These are phyloP conservation scores for Suillus fuscotomentosus DNA, from an alignment of 768 basidiomycete genomes.

Conservation along the genomic window DNA sequence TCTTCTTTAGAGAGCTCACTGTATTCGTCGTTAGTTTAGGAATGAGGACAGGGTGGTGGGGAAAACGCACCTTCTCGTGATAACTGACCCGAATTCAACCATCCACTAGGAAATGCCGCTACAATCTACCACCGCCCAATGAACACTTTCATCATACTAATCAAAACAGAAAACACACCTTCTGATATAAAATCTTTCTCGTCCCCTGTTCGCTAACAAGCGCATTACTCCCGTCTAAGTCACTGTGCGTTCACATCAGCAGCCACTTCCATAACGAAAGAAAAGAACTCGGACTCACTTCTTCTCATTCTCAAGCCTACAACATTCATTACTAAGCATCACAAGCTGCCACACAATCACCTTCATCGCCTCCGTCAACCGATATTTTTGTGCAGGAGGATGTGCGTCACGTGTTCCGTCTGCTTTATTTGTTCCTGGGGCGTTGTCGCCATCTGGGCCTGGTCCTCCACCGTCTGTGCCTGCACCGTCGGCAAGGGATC, in stretches of 20 bases:
- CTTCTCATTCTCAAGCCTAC: conserved; percentile 65
- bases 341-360: conserved; percentile 77
- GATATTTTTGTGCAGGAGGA: conserved; percentile 74
- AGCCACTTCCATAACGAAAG: not conserved
- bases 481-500: not conserved
- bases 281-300: conserved; percentile 38
- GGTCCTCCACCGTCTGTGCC: not conserved
- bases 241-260: conserved; percentile 24
- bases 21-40: not conserved
- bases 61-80: conserved; percentile 72
- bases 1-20: conserved; percentile 89
- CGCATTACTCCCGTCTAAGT: conserved; percentile 64
- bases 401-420: conserved; percentile 42
- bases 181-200: conserved; percentile 79
- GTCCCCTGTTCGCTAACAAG: conserved; percentile 80
- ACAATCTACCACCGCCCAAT: conserved; percentile 51
- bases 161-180: conserved; percentile 37
- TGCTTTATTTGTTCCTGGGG: conserved; percentile 19
- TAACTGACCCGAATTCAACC: conserved; percentile 85
- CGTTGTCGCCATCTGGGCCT: conserved; percentile 11
- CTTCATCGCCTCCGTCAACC: conserved; percentile 82
- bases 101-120: conserved; percentile 76
- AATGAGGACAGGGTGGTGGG: not conserved
- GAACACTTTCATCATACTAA: not conserved
- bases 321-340: conserved; percentile 79